Evolutionary conservation across 495 filamentous ascomycete species (phyloP), one percentile per base, ranked within the genome.

Genomic region (Rhypophila decipiens): DNA sequence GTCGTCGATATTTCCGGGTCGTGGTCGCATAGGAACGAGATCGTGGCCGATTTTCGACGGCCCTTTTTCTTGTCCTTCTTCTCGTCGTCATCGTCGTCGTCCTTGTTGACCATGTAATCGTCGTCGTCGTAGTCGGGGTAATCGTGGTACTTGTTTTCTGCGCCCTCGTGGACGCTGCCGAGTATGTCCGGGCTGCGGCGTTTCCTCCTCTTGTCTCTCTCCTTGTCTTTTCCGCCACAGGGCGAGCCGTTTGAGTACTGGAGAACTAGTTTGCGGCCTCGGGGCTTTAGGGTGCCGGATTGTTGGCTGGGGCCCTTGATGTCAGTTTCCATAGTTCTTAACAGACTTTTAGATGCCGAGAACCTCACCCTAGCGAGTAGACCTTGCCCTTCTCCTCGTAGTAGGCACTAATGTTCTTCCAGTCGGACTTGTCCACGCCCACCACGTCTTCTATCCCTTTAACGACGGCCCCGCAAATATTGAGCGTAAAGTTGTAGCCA

Each of bases 161-260:
- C 67, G 11, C 64, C 64, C 1, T 60, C 50, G 48, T 67, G 66
- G 3, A 69, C 57, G 18, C 46, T 38, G 20, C 56, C 44, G 19
- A 63, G 55, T 38, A 56, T 53, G n/a, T n/a, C n/a, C n/a, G n/a
- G n/a, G 47, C 50, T 37, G 22, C 52, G 15, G 19, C 39, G 40
- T 19, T 55, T 60, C 19, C 55, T 42, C 24, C 45, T 47, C 33
- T 43, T 38, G 15, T 29, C 42, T 36, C 57, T 60, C 41, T 58
- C 64, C n/a, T 57, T 59, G 9, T 49, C 48, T 39, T 66, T 56
- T 7, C 27, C 27, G 21, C 71, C 75, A 58, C 90, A 96, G 8
- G 85, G 88, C 0, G 91, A 96, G 21, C 94, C 94, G 48, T 87
- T 78, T 18, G 82, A 88, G 63, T 97, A 97, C 63, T 95, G 89